Evolutionary conservation across 805 yeast genomes (phyloP).

Genomic region (Wickerhamiella slavikovae): DNA sequence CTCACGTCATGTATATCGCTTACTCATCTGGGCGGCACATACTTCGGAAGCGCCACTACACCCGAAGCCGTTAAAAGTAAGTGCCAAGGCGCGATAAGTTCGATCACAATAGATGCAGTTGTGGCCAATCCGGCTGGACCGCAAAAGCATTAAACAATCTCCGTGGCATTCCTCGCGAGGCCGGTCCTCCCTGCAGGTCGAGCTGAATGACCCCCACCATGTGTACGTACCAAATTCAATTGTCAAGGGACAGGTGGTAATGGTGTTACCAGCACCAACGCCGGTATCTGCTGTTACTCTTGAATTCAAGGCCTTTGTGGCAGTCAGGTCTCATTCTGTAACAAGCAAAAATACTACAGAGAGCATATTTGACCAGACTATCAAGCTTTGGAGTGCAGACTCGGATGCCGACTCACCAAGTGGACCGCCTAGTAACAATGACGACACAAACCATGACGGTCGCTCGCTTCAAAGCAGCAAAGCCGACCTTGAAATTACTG

Average conservation of each 20-base stretch:
- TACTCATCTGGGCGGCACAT: no score
- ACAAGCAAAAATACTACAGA: background rate
- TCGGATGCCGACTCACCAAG: background rate
- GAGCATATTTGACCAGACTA: conserved; percentile 3
- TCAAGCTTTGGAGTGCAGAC: background rate
- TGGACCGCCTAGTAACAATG: no score
- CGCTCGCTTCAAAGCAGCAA: no score
- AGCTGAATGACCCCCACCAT: conserved; percentile 54
- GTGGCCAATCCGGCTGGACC: no score
- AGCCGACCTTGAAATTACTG: no score
- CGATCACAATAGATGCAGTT: no score
- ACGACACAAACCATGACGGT: no score
- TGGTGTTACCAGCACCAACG: conserved; percentile 13
- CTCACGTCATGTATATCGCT: no score
- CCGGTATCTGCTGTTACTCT: conserved; percentile 11
- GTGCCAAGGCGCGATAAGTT: no score
- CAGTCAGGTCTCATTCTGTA: background rate
- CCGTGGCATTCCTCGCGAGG: background rate
- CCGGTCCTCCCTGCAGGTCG: conserved; percentile 52
- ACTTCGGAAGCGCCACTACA: no score
- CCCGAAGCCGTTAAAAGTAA: no score
- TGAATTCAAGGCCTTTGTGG: conserved; percentile 13
- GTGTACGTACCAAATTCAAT: conserved; percentile 66
- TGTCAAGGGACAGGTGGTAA: conserved; percentile 16
- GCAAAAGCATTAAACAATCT: no score